phyloP scores from a whole-genome alignment of 2,329 filamentous ascomycete genomes.

The Tolypocladium ovalisporum region DNA sequence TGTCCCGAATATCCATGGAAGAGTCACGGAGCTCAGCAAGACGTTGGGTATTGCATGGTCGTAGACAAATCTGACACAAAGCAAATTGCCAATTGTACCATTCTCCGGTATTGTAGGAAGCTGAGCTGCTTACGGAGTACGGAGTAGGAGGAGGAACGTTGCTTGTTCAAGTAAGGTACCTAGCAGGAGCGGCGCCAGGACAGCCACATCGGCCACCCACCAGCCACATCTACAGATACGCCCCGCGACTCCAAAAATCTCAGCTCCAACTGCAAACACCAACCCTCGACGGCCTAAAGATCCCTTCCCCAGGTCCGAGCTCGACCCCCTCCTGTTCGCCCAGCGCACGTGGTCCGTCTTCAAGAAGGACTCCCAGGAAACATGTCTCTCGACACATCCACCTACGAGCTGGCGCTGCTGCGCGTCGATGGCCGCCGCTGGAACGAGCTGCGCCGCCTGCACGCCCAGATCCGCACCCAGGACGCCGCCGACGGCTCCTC shows the following conservation, averaged over 20 bases:
- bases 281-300: background rate
- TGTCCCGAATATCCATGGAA: too few species aligned
- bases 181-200: background rate
- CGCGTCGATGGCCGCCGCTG: conserved; percentile 79
- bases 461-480: conserved; percentile 85
- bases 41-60: background rate
- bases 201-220: background rate
- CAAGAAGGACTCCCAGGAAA: background rate
- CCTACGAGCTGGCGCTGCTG: conserved; percentile 76
- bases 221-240: background rate
- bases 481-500: conserved; percentile 85
- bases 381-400: conserved; percentile 93
- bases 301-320: background rate
- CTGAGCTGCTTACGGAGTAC: too few species aligned
- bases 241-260: background rate
- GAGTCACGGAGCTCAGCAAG: background rate
- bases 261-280: background rate
- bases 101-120: background rate
- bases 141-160: background rate
- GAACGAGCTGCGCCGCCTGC: conserved; percentile 88
- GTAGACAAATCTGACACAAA: background rate
- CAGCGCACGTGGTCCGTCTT: background rate
- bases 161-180: background rate
- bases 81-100: background rate
- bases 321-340: background rate